A percentile compares a stretch with the other conserved stretches of the same genome.
Evolutionary conservation across 331 rosid species (phyloP).

Genomic region (Quercus lobata): DNA sequence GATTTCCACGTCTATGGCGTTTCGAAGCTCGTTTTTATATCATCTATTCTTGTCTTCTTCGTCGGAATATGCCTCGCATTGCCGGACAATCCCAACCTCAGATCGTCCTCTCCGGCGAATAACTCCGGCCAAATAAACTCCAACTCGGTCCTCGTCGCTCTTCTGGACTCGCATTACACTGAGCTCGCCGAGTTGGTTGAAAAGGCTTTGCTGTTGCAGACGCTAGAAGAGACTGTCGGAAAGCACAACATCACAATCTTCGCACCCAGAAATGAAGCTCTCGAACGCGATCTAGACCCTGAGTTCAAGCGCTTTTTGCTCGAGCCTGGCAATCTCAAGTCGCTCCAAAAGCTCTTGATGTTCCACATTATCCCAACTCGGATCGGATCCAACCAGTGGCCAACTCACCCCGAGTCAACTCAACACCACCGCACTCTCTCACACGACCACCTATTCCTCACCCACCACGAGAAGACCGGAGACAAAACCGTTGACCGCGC

Average conservation of each 20-base stretch:
- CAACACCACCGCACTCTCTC: constrained; percentile 40
- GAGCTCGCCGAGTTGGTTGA: constrained; percentile 66
- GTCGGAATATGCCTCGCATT: constrained; percentile 29
- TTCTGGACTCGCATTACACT: constrained; percentile 77
- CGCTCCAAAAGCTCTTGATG: constrained; percentile 53
- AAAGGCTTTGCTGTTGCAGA: constrained; percentile 60
- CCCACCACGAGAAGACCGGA: constrained; percentile 11
- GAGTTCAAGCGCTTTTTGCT: constrained; percentile 74
- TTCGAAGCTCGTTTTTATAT: constrained; percentile 1
- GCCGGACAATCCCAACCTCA: constrained; percentile 20
- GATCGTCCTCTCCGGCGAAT: neutral
- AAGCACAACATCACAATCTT: constrained; percentile 64
- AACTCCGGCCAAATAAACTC: constrained; percentile 60
- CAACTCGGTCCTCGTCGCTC: constrained; percentile 69
- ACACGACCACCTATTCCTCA: constrained; percentile 15
- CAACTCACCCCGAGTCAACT: constrained; percentile 16
- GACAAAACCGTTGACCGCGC: constrained; percentile 42
- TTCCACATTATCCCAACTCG: constrained; percentile 52
- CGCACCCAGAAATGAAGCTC: constrained; percentile 66
- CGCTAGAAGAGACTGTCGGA: constrained; percentile 54
- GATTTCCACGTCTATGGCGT: constrained; percentile 33
- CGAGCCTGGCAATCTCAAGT: constrained; percentile 57
- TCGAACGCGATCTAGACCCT: constrained; percentile 54
- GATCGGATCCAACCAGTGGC: constrained; percentile 30
- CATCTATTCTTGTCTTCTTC: constrained; percentile 9